These are phyloP conservation scores for Gastroboletus turbinatus DNA, from an alignment of 1,284 basidiomycete species.

Conservation along the genomic window DNA sequence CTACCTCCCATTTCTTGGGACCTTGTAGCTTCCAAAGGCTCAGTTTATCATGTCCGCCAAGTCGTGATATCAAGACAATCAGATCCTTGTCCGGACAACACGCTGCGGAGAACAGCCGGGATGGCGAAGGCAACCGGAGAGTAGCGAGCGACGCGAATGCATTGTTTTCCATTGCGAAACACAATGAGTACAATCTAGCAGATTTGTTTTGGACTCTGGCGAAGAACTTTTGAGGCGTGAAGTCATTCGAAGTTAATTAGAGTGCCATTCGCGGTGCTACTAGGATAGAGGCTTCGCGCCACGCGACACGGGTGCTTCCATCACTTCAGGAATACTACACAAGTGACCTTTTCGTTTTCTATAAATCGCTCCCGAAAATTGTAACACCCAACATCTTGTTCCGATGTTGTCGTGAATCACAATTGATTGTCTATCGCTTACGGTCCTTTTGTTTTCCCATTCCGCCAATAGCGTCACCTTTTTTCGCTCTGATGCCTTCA, in stretches of 20 bases:
- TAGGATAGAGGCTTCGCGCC: constrained; percentile 19
- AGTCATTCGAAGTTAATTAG: constrained; percentile 24
- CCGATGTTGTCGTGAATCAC: neutral
- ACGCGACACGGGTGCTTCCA: constrained; percentile 30
- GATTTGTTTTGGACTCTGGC: neutral
- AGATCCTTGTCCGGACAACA: constrained; percentile 87
- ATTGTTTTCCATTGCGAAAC: constrained; percentile 40
- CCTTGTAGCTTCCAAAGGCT: constrained; percentile 80
- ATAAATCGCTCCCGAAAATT: neutral
- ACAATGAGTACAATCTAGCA: neutral
- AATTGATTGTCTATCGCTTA: constrained; percentile 34
- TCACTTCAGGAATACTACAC: constrained; percentile 6
- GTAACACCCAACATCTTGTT: neutral
- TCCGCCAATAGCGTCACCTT: constrained; percentile 47
- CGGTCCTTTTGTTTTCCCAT: constrained; percentile 48
- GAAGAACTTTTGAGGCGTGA: constrained; percentile 12
- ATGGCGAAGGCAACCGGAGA: constrained; percentile 53
- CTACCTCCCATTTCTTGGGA: constrained; percentile 76
- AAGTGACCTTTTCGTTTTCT: neutral
- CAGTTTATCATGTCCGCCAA: constrained; percentile 64
- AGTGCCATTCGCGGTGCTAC: constrained; percentile 24
- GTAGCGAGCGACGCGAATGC: constrained; percentile 59
- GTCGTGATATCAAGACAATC: constrained; percentile 60
- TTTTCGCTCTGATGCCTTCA: constrained; percentile 51
- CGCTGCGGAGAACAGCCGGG: constrained; percentile 58